Conservation (phyloP, 805 yeast species). For the Hanseniaspora pseudoguilliermondii region DNA sequence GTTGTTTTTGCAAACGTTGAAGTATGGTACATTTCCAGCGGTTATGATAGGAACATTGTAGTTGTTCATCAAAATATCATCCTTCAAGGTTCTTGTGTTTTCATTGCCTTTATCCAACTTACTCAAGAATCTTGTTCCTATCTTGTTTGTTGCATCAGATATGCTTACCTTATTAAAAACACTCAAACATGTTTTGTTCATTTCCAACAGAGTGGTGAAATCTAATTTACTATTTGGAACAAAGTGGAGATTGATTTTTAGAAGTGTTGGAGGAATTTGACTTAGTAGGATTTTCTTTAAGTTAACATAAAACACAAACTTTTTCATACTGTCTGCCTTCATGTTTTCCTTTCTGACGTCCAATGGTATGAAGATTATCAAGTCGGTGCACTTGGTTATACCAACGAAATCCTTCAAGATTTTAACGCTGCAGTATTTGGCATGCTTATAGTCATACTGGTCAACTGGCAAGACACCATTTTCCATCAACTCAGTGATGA, state of each 20-base stretch:
- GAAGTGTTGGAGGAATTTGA: neutral
- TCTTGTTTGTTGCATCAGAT: neutral
- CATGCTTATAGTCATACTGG: neutral
- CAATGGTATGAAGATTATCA: neutral
- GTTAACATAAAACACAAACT: neutral
- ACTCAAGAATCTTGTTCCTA: neutral
- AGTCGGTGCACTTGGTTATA: neutral
- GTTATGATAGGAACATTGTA: slow-evolving; percentile 8
- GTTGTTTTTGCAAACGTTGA: slow-evolving; percentile 17
- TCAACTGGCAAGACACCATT: neutral
- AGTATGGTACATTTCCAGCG: slow-evolving; percentile 3
- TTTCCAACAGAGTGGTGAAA: neutral
- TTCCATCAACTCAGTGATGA: neutral
- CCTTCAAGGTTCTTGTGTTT: neutral
- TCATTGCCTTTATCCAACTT: neutral
- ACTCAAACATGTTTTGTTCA: neutral
- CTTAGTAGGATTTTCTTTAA: neutral
- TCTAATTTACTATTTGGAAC: neutral
- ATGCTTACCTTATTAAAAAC: slow-evolving; percentile 1
- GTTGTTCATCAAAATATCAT: neutral
- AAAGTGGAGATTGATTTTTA: neutral
- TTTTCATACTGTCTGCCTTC: neutral
- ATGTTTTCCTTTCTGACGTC: neutral
- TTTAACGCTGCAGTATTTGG: neutral
- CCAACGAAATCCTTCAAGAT: slow-evolving; percentile 2